These are phyloP conservation scores for Ophiocordyceps camponoti-floridani DNA, from an alignment of 2,329 filamentous ascomycete genomes.

Conservation along the genomic window DNA sequence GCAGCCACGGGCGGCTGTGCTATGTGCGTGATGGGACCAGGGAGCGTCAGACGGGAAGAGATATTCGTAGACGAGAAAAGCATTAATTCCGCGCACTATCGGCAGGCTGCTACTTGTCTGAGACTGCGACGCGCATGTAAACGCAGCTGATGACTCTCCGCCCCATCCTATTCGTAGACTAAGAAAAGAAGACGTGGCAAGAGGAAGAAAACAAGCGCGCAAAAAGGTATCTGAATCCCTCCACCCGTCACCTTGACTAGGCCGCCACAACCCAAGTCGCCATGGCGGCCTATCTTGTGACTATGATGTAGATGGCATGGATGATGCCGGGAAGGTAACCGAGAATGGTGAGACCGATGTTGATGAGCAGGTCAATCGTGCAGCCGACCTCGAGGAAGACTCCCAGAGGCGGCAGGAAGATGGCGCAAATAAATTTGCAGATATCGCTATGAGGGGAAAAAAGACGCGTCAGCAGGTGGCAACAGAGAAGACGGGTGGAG, in stretches of 20 bases:
- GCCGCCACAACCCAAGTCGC: not conserved
- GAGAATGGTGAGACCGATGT: slow-evolving; percentile 72
- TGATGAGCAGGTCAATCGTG: slow-evolving; percentile 75
- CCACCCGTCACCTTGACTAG: not conserved
- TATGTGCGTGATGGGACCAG: not conserved
- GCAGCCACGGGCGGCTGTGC: not conserved
- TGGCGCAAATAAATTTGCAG: slow-evolving; percentile 62
- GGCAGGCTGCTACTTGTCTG: not conserved
- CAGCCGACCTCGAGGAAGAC: slow-evolving; percentile 91
- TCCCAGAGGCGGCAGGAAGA: slow-evolving; percentile 77
- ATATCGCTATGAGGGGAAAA: slow-evolving; percentile 24
- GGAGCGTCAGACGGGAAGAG: no score
- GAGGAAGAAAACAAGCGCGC: not conserved
- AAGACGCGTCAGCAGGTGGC: not conserved
- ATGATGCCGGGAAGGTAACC: slow-evolving; percentile 68
- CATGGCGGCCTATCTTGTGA: slow-evolving; percentile 2
- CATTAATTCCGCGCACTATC: not conserved
- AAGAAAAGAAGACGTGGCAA: not conserved
- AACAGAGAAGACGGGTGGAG: not conserved
- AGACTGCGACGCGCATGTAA: not conserved
- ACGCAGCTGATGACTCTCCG: not conserved
- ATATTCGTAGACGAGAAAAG: not conserved
- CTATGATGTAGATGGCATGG: slow-evolving; percentile 82
- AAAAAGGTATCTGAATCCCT: not conserved
- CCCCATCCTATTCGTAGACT: not conserved